A percentile compares a stretch with the other conserved stretches of the same genome.
These are phyloP conservation scores for Medicago ruthenica DNA, from an alignment of 306 rosid species.

Conservation along the genomic window DNA sequence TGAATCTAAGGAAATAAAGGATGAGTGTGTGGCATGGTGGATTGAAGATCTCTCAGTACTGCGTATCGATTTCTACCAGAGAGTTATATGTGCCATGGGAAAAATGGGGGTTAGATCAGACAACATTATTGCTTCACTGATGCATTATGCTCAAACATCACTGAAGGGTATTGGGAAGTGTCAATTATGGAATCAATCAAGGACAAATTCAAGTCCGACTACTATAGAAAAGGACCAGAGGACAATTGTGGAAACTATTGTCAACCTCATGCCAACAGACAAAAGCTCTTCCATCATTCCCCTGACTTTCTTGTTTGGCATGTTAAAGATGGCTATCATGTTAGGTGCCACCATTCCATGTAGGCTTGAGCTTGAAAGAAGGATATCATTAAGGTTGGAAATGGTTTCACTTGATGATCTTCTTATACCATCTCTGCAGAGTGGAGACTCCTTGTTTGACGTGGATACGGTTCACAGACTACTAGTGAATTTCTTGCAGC, in stretches of 20 bases:
- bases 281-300: constrained; percentile 65
- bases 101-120: constrained; percentile 72
- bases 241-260: constrained; percentile 65
- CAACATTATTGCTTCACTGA: constrained; percentile 70
- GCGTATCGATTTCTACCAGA: constrained; percentile 63
- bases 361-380: constrained; percentile 85
- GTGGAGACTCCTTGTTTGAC: constrained; percentile 77
- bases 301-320: constrained; percentile 76
- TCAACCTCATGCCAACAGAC: constrained; percentile 70
- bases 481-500: constrained; percentile 69
- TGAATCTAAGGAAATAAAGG: constrained; percentile 64
- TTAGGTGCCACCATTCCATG: constrained; percentile 64
- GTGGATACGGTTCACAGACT: constrained; percentile 83
- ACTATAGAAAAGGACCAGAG: constrained; percentile 61
- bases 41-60: constrained; percentile 72
- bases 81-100: constrained; percentile 70
- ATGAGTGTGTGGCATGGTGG: constrained; percentile 76
- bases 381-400: constrained; percentile 72
- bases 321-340: constrained; percentile 81
- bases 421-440: constrained; percentile 70
- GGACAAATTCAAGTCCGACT: constrained; percentile 49
- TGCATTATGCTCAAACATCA: constrained; percentile 87
- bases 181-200: constrained; percentile 65
- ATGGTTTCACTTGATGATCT: constrained; percentile 77
- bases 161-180: constrained; percentile 72